Base-by-base conservation (phyloP, 2,329 filamentous ascomycete species). In the Penicillium rolfsii region DNA sequence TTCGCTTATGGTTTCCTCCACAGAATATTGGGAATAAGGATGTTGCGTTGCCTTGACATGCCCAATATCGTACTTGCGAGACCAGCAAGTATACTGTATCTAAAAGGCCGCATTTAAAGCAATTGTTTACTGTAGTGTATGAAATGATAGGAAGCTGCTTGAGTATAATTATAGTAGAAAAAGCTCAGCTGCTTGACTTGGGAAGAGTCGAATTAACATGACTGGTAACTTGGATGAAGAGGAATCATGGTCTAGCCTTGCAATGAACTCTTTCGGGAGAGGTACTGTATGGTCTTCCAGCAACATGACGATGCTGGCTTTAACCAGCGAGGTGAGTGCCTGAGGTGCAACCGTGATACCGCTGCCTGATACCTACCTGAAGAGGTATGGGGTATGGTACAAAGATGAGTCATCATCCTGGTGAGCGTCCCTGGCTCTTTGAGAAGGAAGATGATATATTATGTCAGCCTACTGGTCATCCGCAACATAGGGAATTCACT, bases 291-390 rank as follows among this genome's bases (percentile, higher is more conserved):
- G 26, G 8, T 26, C 46, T 30, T 36, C 30, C 33, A 55, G 40
- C n/a, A 6, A 22, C n/a, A 28, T 55, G 52, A 41, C 40, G 26
- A 55, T 55, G 52, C 52, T 55, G 54, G 54, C 35, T 57, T 49
- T 38, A 57, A 48, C 41, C 54, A 49, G 43, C 43, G 43, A 57
- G 28, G 28, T 38, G 54, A 43, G 54, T 57, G 43, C 54, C 2
- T 57, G 40, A 57, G 40, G 45, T 38, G 14, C 40, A 57, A 57
- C 35, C 16, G 22, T 48, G 54, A 43, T 50, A 33, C 46, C 46
- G 7, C 19, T 40, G 38, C 35, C 35, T 28, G 52, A 54, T 40
- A 40, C n/a, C 22, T 24, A 33, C 40, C 28, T 28, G 28, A 28
- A 28, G 28, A 28, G n/a, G n/a, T n/a, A n/a, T n/a, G n/a, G n/a